These are phyloP conservation scores for Panicum virgatum DNA, from an alignment of 202 grass and related monocot genomes.

Conservation along the genomic window DNA sequence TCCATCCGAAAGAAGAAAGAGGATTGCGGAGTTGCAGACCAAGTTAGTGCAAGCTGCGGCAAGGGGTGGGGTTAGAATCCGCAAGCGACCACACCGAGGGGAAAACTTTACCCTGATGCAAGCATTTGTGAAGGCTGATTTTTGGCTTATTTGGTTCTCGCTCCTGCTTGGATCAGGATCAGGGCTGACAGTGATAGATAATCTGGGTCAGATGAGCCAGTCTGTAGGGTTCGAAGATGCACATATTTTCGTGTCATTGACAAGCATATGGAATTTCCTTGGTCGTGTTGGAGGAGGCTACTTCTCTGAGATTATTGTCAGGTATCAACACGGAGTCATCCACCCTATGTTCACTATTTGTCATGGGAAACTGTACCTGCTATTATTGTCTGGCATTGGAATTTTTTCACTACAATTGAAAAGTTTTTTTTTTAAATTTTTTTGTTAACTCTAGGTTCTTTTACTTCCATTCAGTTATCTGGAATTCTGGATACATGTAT, in stretches of 20 bases:
- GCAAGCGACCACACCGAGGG: constrained; percentile 66
- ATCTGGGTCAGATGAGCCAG: constrained; percentile 97
- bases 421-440: background rate
- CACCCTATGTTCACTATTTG: constrained; percentile 3
- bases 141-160: constrained; percentile 90
- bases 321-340: constrained; percentile 44
- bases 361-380: background rate
- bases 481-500: background rate
- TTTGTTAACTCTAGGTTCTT: background rate
- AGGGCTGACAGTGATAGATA: constrained; percentile 89
- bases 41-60: constrained; percentile 76
- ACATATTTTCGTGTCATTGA: constrained; percentile 82
- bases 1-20: constrained; percentile 66
- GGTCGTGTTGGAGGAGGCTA: constrained; percentile 90
- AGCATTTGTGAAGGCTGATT: constrained; percentile 86
- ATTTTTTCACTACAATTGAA: background rate
- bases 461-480: constrained; percentile 4
- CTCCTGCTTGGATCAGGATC: constrained; percentile 86
- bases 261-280: constrained; percentile 97
- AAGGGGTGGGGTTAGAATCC: constrained; percentile 74
- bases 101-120: constrained; percentile 92
- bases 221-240: constrained; percentile 66
- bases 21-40: constrained; percentile 70
- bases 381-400: background rate
- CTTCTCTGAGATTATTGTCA: constrained; percentile 92